A percentile compares a stretch with the other conserved stretches of the same genome.
Evolutionary conservation across 1,139 yeast species (phyloP).

Genomic region (Candida labiduridarum): DNA sequence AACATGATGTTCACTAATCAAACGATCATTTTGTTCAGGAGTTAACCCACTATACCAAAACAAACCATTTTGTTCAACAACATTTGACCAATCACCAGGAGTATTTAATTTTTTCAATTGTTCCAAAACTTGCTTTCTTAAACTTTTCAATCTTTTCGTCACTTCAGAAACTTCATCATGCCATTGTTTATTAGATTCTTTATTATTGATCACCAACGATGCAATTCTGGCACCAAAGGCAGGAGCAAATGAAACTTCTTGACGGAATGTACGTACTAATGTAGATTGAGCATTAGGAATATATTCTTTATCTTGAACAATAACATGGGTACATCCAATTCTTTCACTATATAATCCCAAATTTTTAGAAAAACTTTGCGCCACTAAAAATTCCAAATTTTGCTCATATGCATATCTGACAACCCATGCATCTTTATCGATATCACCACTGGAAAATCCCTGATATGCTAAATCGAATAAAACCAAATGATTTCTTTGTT

Average conservation of each 20-base stretch:
- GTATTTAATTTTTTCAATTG: constrained; percentile 35
- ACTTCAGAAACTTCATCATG: constrained; percentile 33
- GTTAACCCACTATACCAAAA: constrained; percentile 49
- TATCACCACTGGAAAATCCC: constrained; percentile 73
- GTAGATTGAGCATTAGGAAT: constrained; percentile 26
- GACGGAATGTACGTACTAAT: constrained; percentile 35
- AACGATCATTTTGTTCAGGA: constrained; percentile 30
- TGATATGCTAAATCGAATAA: constrained; percentile 93
- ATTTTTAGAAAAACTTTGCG: constrained; percentile 49
- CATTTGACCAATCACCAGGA: constrained; percentile 47
- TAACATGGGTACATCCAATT: constrained; percentile 45
- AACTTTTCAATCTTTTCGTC: constrained; percentile 30
- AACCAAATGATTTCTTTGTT: constrained; percentile 62
- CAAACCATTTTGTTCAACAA: constrained; percentile 41
- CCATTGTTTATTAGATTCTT: constrained; percentile 34
- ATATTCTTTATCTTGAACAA: constrained; percentile 25
- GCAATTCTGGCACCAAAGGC: constrained; percentile 50
- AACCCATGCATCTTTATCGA: constrained; percentile 33
- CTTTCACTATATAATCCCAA: constrained; percentile 51
- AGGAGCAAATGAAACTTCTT: constrained; percentile 48
- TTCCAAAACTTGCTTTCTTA: constrained; percentile 30
- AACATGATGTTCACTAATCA: constrained; percentile 37
- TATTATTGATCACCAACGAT: constrained; percentile 26
- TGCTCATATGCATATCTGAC: constrained; percentile 26
- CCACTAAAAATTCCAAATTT: constrained; percentile 33